Base-by-base conservation (phyloP, 2,329 filamentous ascomycete species). In the Fusarium nurragi region DNA sequence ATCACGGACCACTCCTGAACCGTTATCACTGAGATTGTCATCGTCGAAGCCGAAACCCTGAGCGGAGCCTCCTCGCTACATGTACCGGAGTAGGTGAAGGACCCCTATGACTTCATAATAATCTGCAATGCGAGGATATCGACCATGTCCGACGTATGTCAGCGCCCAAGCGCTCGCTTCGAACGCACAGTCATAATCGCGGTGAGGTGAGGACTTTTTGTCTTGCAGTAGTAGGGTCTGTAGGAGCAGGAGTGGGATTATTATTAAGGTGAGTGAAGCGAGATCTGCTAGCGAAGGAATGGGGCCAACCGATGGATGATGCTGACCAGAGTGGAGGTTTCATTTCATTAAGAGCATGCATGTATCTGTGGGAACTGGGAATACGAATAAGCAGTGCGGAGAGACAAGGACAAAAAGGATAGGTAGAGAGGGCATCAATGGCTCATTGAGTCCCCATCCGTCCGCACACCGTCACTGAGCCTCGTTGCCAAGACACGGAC, bases 71-170 rank as follows among this genome's bases (percentile, higher is more conserved):
- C 43, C 22, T 55, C 38, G 51, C 44, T 37, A 22, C 30, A 69
- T 64, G 39, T 37, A 22, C 26, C 32, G 21, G 46, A 47, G 28
- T 28, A 36, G 58, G 57, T 40, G 23, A 28, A 71, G 54, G 71
- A 73, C 69, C 71, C 71, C 57, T 73, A 73, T 73, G 71, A 73
- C 69, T 70, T 73, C 71, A 73, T 73, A 43, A n/a, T 39, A 38
- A 49, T 61, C 46, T 64, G 59, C 40, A 26, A 44, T 16, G 44
- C n/a, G 44, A 39, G 52, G 40, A 44, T 52, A 53, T 62, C 55
- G 54, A 48, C 56, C 37, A 28, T 30, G 41, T 59, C 52, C 39
- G 63, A 52, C 37, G 53, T n/a, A n/a, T n/a, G n/a, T n/a, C n/a
- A n/a, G n/a, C n/a, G n/a, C 34, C 47, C 51, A 22, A 65, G 62